phyloP scores from a whole-genome alignment of 2,329 filamentous ascomycete species.

The Aspergillus fischeri region DNA sequence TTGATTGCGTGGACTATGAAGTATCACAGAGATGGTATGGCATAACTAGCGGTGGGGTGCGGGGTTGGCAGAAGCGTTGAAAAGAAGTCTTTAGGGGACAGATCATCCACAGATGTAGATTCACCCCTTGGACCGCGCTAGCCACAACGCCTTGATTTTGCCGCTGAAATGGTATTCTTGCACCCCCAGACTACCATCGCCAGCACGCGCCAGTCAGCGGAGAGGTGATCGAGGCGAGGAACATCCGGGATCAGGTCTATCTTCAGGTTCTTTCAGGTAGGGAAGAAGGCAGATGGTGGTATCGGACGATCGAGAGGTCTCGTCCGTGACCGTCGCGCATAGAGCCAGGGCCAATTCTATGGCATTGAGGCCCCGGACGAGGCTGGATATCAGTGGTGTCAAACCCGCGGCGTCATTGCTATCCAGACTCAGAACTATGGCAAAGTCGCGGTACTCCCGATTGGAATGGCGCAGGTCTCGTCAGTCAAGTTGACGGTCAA shows the following conservation, averaged over 20 bases:
- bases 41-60: no score
- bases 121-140: no score
- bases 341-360: not conserved
- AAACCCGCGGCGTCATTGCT: constrained; percentile 38
- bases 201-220: not conserved
- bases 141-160: no score
- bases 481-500: constrained; percentile 31
- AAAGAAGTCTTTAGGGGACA: no score
- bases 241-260: constrained; percentile 2
- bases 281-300: not conserved
- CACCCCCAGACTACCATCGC: not conserved
- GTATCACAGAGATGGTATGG: no score
- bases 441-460: constrained; percentile 41
- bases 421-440: constrained; percentile 35
- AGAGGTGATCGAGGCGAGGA: not conserved
- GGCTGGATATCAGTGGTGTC: constrained; percentile 41
- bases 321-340: not conserved
- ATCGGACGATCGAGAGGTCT: not conserved
- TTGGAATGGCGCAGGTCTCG: constrained; percentile 45
- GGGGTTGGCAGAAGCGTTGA: no score
- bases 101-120: no score
- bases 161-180: no score
- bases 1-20: no score
- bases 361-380: constrained; percentile 29
- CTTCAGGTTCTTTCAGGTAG: not conserved